Conservation (phyloP, 1,284 basidiomycete genomes). For the Puccinia novopanici region DNA sequence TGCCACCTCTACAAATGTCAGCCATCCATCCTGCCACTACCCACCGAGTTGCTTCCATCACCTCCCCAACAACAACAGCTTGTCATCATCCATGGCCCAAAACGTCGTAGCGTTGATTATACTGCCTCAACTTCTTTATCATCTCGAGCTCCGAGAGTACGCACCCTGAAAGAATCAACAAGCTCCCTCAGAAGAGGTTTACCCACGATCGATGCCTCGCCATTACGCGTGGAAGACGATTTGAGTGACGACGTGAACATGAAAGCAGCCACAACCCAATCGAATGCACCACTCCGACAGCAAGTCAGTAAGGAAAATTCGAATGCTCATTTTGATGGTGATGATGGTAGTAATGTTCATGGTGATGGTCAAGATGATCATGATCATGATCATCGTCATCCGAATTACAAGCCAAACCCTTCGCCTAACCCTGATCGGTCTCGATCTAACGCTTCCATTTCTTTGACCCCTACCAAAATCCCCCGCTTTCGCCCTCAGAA, state of each 20-base stretch:
- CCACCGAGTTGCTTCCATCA: slow-evolving; percentile 66
- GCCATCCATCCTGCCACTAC: slow-evolving; percentile 76
- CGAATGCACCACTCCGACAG: slow-evolving; percentile 2
- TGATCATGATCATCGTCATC: not conserved
- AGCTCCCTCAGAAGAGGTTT: slow-evolving; percentile 64
- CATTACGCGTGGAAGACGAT: slow-evolving; percentile 59
- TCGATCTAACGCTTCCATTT: slow-evolving; percentile 43
- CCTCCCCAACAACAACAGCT: slow-evolving; percentile 65
- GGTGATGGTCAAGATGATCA: not conserved
- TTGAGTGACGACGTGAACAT: not conserved
- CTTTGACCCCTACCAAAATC: slow-evolving; percentile 78
- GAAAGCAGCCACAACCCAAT: not conserved
- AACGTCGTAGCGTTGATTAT: slow-evolving; percentile 60
- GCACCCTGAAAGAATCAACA: slow-evolving; percentile 68
- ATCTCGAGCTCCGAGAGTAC: slow-evolving; percentile 55
- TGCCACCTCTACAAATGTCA: slow-evolving; percentile 84
- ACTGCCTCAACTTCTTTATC: slow-evolving; percentile 59
- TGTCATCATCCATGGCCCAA: slow-evolving; percentile 59
- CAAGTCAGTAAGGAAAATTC: slow-evolving; percentile 42
- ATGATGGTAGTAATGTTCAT: slow-evolving; percentile 26
- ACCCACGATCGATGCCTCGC: slow-evolving; percentile 73
- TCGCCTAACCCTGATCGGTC: slow-evolving; percentile 8
- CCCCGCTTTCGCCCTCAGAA: slow-evolving; percentile 65
- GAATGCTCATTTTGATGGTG: too few species aligned
- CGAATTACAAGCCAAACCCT: not conserved